Conservation (phyloP, 2,329 filamentous ascomycete species). For the Xylariales sp. region DNA sequence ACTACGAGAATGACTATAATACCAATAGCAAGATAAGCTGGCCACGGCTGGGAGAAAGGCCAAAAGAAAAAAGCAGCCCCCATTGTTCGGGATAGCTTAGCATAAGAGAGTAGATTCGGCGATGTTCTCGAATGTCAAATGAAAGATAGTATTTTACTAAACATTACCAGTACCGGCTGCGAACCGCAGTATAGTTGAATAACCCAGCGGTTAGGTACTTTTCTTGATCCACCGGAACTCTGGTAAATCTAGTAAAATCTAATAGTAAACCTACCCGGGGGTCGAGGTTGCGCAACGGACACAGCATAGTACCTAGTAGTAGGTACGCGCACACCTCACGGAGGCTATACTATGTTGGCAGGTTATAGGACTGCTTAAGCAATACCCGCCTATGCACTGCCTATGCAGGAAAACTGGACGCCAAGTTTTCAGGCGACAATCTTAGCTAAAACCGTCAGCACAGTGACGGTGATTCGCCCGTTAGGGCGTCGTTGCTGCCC, state of each 20-base stretch:
- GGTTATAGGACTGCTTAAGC: background rate
- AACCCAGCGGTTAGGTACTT: background rate
- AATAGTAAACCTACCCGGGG: too few relatives aligned
- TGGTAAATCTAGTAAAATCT: too few relatives aligned
- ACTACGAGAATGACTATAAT: background rate
- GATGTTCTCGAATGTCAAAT: background rate
- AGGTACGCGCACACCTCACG: too few relatives aligned
- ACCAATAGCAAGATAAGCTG: background rate
- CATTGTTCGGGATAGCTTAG: conserved; percentile 2
- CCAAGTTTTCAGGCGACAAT: background rate
- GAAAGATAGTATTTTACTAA: background rate
- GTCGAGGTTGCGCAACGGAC: too few relatives aligned
- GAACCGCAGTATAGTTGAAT: background rate
- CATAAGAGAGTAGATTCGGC: background rate
- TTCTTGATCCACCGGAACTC: background rate
- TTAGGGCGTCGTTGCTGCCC: background rate
- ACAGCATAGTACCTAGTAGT: too few relatives aligned
- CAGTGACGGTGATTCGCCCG: background rate
- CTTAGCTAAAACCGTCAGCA: background rate
- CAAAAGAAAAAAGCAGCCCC: background rate
- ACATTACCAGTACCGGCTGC: background rate
- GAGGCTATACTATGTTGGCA: background rate
- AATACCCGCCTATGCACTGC: too few relatives aligned
- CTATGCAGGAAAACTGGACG: background rate
- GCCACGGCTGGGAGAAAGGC: background rate